A percentile compares a stretch with the other conserved stretches of the same genome.
These are phyloP conservation scores for Paramecium bursaria DNA, from an alignment of 73 alveolate genomes.

Conservation along the genomic window DNA sequence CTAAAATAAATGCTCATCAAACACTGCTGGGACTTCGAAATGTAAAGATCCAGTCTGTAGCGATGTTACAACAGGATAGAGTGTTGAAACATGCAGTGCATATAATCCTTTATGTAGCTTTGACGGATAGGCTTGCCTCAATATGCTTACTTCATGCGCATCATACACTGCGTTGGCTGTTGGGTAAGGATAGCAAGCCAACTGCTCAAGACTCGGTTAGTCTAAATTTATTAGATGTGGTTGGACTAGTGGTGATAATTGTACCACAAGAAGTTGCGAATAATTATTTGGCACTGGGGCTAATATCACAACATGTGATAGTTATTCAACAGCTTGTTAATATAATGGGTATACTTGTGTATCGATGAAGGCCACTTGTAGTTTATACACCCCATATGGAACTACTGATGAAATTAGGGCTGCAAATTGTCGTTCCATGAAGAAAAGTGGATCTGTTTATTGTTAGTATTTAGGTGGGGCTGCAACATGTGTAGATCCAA, in stretches of 20 bases:
- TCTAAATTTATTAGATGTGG: no score
- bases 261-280: no score
- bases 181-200: no score
- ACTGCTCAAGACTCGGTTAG: no score
- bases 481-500: slow-evolving; percentile 53
- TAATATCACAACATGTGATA: not conserved
- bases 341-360: slow-evolving; percentile 34
- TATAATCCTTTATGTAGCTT: slow-evolving; percentile 14
- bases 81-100: not conserved
- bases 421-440: not conserved
- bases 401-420: not conserved
- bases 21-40: not conserved
- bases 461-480: no score
- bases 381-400: slow-evolving; percentile 27
- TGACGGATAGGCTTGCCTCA: slow-evolving; percentile 8
- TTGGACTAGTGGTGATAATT: no score
- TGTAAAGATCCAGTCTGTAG: slow-evolving; percentile 10
- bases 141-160: no score
- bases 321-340: slow-evolving; percentile 4
- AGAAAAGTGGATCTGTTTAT: not conserved
- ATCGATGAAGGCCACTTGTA: not conserved
- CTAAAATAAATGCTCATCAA: not conserved
- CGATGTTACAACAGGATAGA: not conserved
- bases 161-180: no score
- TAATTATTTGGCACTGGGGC: not conserved